A percentile compares a stretch with the other conserved stretches of the same genome.
phyloP scores from a whole-genome alignment of 1,284 basidiomycete species.

The Phenoliferia sp. region DNA sequence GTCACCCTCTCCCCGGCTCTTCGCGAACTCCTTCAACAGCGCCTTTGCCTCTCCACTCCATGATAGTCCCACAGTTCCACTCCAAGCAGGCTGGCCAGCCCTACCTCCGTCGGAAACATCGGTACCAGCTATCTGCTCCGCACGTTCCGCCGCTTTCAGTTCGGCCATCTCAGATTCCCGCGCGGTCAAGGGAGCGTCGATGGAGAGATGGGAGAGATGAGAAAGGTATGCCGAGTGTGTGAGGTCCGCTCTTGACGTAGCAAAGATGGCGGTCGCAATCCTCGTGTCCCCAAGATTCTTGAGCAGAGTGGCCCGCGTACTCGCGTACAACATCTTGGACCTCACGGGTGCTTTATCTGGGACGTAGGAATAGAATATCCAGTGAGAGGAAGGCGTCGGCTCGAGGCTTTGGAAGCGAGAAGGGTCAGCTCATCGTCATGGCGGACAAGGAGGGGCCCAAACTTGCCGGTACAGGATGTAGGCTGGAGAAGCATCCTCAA shows the following conservation, averaged over 20 bases:
- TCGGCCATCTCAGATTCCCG: slow-evolving; percentile 74
- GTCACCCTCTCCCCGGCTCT: background rate
- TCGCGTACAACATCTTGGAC: slow-evolving; percentile 83
- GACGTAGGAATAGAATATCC: slow-evolving; percentile 25
- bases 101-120: slow-evolving; percentile 1
- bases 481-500: slow-evolving; percentile 11
- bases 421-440: no score
- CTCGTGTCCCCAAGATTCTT: slow-evolving; percentile 69
- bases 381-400: slow-evolving; percentile 1
- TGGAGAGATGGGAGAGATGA: slow-evolving; percentile 64
- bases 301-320: slow-evolving; percentile 65
- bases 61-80: background rate
- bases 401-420: background rate
- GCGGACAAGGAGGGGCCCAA: background rate
- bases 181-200: slow-evolving; percentile 72
- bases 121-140: background rate
- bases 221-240: slow-evolving; percentile 58
- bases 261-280: slow-evolving; percentile 74
- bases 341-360: slow-evolving; percentile 23
- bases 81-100: background rate
- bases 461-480: slow-evolving; percentile 17
- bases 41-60: slow-evolving; percentile 21
- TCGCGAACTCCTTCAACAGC: slow-evolving; percentile 1
- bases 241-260: slow-evolving; percentile 59
- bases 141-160: slow-evolving; percentile 62